Conservation (phyloP, 1,284 basidiomycete species). For the Ganoderma lucidum region DNA sequence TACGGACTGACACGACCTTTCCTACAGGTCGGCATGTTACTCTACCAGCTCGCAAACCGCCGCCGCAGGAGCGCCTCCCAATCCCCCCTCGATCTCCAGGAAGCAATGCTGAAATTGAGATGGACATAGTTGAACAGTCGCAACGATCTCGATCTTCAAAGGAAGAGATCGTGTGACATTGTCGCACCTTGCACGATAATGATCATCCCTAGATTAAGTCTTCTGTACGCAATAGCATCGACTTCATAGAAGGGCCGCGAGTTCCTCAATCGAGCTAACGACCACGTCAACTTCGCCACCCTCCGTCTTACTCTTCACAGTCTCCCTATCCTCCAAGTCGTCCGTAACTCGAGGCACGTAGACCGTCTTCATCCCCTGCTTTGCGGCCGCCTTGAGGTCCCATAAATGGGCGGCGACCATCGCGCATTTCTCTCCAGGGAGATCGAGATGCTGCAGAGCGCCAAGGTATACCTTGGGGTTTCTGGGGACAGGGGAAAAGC, state of each 20-base stretch:
- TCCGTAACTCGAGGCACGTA: conserved; percentile 61
- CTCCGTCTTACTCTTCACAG: conserved; percentile 36
- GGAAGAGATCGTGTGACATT: background rate
- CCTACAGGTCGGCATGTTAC: background rate
- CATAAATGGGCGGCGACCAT: conserved; percentile 72
- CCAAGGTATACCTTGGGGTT: conserved; percentile 60
- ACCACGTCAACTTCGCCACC: conserved; percentile 43
- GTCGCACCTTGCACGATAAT: background rate
- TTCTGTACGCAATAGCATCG: background rate
- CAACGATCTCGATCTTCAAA: background rate
- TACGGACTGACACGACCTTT: background rate
- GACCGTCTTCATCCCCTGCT: conserved; percentile 61
- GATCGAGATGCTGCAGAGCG: conserved; percentile 57
- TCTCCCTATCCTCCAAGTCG: conserved; percentile 41
- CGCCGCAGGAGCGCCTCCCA: background rate
- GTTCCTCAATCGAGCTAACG: conserved; percentile 38
- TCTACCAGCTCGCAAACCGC: background rate
- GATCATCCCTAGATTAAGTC: background rate
- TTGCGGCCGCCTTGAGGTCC: conserved; percentile 63
- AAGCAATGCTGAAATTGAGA: background rate
- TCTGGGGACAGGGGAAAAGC: conserved; percentile 40
- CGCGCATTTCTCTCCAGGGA: conserved; percentile 58
- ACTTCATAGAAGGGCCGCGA: conserved; percentile 30
- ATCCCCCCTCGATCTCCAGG: background rate
- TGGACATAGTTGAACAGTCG: background rate